Conservation (phyloP, 2,329 filamentous ascomycete genomes). For the Pseudogymnoascus sp. region DNA sequence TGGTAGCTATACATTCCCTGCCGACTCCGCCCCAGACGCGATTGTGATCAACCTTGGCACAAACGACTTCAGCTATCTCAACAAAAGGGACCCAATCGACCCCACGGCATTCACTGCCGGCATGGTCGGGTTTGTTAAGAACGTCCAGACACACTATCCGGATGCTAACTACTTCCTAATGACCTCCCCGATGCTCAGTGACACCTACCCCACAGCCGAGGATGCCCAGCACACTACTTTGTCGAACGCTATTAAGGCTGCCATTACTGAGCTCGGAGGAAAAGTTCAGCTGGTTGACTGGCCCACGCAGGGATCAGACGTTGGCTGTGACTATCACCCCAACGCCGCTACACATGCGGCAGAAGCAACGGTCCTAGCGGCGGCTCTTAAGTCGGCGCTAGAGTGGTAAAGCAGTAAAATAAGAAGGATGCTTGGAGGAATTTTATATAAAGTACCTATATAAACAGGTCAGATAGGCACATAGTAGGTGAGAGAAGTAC, state of each 20-base stretch:
- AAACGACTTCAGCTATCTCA: constrained; percentile 35
- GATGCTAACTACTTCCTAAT: constrained; percentile 34
- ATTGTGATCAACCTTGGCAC: constrained; percentile 38
- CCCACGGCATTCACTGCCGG: constrained; percentile 24
- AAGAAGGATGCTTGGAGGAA: not conserved
- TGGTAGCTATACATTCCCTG: constrained; percentile 32
- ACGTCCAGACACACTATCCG: constrained; percentile 30
- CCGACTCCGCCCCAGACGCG: constrained; percentile 24
- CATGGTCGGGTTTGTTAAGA: constrained; percentile 27
- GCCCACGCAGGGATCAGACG: constrained; percentile 33
- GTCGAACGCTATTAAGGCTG: constrained; percentile 28
- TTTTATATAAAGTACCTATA: not conserved
- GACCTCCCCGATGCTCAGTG: constrained; percentile 33
- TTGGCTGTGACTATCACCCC: constrained; percentile 37
- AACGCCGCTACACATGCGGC: constrained; percentile 32
- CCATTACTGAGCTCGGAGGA: constrained; percentile 27
- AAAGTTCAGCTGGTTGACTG: constrained; percentile 35
- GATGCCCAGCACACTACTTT: constrained; percentile 34
- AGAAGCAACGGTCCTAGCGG: constrained; percentile 25
- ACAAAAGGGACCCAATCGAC: constrained; percentile 25
- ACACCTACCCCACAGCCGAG: constrained; percentile 30
- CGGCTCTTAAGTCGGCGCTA: constrained; percentile 21
- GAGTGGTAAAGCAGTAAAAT: not conserved
- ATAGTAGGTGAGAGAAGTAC: not conserved
- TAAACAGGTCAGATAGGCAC: not conserved